Percentiles rank a stretch among this genome's conserved stretches.
phyloP scores from a whole-genome alignment of 768 basidiomycete genomes.

The Boletus vinaceobasis region DNA sequence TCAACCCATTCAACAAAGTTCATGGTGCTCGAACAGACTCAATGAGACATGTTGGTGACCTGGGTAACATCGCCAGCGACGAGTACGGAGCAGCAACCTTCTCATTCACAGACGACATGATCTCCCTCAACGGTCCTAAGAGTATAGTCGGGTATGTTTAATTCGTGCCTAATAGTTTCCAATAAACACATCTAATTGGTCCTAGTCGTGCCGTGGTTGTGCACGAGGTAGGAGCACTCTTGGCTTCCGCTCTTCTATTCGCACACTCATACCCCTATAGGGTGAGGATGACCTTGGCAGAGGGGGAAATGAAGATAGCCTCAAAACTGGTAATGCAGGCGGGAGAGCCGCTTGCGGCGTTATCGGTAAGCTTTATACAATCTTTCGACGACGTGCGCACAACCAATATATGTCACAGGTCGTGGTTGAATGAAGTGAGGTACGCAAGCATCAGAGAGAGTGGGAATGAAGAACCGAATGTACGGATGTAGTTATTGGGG shows the following conservation, averaged over 20 bases:
- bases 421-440: constrained; percentile 13
- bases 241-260: constrained; percentile 2
- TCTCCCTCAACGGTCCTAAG: constrained; percentile 64
- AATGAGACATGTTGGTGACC: constrained; percentile 67
- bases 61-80: constrained; percentile 72
- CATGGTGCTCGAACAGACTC: constrained; percentile 62
- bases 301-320: constrained; percentile 62
- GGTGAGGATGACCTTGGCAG: constrained; percentile 79
- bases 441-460: neutral
- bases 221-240: constrained; percentile 49
- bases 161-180: neutral
- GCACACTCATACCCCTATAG: constrained; percentile 30
- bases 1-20: constrained; percentile 62
- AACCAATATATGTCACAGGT: constrained; percentile 9
- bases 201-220: constrained; percentile 68
- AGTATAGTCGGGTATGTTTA: constrained; percentile 65
- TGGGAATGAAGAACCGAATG: neutral
- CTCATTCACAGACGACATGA: constrained; percentile 52
- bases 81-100: constrained; percentile 54
- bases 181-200: constrained; percentile 4
- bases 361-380: constrained; percentile 47
- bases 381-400: neutral
- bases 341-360: constrained; percentile 79
- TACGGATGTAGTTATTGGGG: constrained; percentile 1
- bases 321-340: constrained; percentile 78